Conservation (phyloP, 306 rosid genomes). For the Fragaria ananassa region DNA sequence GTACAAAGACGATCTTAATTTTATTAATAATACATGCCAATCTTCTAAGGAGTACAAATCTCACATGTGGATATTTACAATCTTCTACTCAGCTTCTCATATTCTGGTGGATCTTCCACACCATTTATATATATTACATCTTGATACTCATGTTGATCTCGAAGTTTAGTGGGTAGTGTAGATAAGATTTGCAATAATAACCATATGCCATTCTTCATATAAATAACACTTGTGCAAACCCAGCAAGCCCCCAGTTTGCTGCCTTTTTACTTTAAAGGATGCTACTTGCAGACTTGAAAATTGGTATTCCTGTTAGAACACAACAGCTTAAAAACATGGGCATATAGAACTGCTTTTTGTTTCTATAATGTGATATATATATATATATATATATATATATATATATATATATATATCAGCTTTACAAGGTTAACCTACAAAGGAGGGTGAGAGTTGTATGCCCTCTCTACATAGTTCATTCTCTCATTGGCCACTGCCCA, state of each 20-base stretch:
- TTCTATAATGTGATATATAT: not conserved
- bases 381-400: too few species aligned
- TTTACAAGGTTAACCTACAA: slow-evolving; percentile 24
- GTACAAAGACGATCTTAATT: not conserved
- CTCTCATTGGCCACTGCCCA: not conserved
- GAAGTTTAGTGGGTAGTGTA: not conserved
- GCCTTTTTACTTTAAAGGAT: not conserved
- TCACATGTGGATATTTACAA: not conserved
- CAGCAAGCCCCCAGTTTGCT: not conserved
- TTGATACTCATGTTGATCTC: not conserved
- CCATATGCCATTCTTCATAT: not conserved
- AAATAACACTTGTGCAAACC: not conserved
- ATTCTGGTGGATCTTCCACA: not conserved
- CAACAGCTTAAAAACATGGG: not conserved
- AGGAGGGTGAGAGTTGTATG: not conserved
- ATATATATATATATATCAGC: slow-evolving; percentile 15
- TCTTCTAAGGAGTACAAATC: not conserved
- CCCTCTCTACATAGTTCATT: not conserved
- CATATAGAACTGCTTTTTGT: not conserved
- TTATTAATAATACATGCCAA: not conserved
- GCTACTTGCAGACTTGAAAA: not conserved
- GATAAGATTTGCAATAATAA: slow-evolving; percentile 7
- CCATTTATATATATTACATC: not conserved
- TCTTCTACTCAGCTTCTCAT: not conserved
- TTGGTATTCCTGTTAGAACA: not conserved